Evolutionary conservation across 2,329 filamentous ascomycete species (phyloP).

Genomic region (Sphaceloma murrayae): DNA sequence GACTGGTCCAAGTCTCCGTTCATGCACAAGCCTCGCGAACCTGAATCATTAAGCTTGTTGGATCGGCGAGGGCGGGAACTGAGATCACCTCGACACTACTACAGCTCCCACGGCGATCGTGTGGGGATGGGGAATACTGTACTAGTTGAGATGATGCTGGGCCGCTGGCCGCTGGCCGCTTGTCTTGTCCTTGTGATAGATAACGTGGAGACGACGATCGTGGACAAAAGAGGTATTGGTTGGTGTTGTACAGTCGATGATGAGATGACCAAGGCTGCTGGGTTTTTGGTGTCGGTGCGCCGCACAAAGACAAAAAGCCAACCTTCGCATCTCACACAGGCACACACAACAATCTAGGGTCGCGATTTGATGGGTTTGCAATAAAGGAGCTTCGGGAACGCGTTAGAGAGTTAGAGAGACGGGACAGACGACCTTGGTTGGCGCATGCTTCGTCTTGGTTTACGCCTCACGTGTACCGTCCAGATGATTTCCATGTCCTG

Average conservation of each 20-base stretch:
- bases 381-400: conserved; percentile 3
- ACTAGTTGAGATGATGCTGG: too few species aligned
- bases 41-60: background rate
- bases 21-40: conserved; percentile 5
- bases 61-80: background rate
- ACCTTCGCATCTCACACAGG: background rate
- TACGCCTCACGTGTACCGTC: conserved; percentile 6
- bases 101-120: background rate
- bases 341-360: conserved; percentile 9
- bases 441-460: conserved; percentile 2
- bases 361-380: conserved; percentile 2
- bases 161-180: too few species aligned
- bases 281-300: background rate
- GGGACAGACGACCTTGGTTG: background rate
- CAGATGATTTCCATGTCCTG: conserved; percentile 7
- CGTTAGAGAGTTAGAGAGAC: too few species aligned
- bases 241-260: too few species aligned
- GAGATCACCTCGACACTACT: too few species aligned
- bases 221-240: too few species aligned
- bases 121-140: too few species aligned
- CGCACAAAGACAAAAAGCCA: background rate
- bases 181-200: too few species aligned
- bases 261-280: background rate
- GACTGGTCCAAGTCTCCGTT: conserved; percentile 7
- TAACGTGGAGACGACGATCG: too few species aligned